Evolutionary conservation across 2,329 filamentous ascomycete genomes (phyloP).

Genomic region (Aphanocladium album): DNA sequence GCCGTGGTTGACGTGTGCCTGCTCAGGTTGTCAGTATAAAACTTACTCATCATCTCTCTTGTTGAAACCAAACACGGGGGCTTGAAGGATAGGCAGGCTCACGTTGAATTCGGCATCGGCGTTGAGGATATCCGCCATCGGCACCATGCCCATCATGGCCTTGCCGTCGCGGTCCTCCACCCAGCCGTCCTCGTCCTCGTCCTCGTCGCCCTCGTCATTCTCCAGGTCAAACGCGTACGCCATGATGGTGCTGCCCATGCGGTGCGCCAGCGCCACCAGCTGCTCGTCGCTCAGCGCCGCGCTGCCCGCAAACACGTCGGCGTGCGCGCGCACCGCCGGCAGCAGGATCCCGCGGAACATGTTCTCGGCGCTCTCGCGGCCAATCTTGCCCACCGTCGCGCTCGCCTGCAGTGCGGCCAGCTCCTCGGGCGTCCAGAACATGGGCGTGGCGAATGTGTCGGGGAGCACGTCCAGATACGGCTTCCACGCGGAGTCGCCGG

Average conservation of each 20-base stretch:
- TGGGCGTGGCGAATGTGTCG: conserved; percentile 69
- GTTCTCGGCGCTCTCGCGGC: conserved; percentile 63
- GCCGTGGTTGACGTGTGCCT: conserved; percentile 52
- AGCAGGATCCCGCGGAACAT: conserved; percentile 57
- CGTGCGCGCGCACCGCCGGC: conserved; percentile 43
- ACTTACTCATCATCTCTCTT: no score
- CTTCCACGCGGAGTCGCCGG: conserved; percentile 61
- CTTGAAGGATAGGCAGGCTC: no score
- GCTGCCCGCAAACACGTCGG: conserved; percentile 37
- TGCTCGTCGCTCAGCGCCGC: conserved; percentile 36
- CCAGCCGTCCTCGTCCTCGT: conserved; percentile 57
- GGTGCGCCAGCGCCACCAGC: conserved; percentile 56
- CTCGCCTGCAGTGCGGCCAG: conserved; percentile 70
- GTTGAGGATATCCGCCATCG: conserved; percentile 85
- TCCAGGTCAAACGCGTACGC: conserved; percentile 85
- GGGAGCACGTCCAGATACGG: conserved; percentile 76
- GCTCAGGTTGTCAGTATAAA: not conserved
- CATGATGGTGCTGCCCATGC: conserved; percentile 87
- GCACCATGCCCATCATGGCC: conserved; percentile 76
- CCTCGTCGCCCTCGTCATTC: conserved; percentile 50
- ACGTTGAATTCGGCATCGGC: conserved; percentile 86
- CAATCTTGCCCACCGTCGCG: conserved; percentile 70
- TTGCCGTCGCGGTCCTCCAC: conserved; percentile 57
- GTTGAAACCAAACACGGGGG: no score
- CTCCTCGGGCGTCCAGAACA: conserved; percentile 78